Conservation (phyloP, 1,139 yeast species). For the Diutina ranongensis region DNA sequence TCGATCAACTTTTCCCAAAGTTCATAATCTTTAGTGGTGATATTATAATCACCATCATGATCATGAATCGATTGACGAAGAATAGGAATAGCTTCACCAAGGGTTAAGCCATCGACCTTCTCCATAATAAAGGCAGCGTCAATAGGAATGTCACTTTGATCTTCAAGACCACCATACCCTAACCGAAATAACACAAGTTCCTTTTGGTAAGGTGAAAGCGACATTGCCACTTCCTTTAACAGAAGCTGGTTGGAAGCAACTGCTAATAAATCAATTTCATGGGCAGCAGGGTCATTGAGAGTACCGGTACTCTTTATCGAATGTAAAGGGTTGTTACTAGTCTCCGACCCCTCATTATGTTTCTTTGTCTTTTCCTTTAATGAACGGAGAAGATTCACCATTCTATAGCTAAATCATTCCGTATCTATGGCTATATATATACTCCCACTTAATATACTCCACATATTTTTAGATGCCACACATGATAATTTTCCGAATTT, state of each 20-base stretch:
- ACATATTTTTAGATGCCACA: too few relatives aligned
- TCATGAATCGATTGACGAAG: neutral
- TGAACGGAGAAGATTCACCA: too few relatives aligned
- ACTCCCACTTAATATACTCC: too few relatives aligned
- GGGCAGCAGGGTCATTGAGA: neutral
- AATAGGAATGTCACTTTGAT: neutral
- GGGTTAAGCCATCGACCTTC: neutral
- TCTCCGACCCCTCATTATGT: too few relatives aligned
- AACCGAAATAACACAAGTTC: neutral
- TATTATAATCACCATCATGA: conserved; percentile 4
- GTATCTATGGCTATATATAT: too few relatives aligned
- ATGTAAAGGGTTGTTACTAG: neutral
- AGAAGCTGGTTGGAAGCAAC: neutral
- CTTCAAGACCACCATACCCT: conserved; percentile 10
- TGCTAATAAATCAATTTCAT: neutral
- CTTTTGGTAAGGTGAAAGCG: neutral
- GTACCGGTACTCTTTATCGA: neutral
- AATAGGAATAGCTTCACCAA: neutral
- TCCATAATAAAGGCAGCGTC: conserved; percentile 2
- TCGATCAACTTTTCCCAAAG: neutral
- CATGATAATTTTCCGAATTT: too few relatives aligned
- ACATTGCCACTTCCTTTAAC: neutral
- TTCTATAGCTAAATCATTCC: too few relatives aligned
- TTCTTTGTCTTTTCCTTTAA: too few relatives aligned
- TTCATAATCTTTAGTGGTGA: neutral